Evolutionary conservation across 2,329 filamentous ascomycete species (phyloP), one percentile per base, ranked within the genome.

Genomic region (Erysiphe pulchra): DNA sequence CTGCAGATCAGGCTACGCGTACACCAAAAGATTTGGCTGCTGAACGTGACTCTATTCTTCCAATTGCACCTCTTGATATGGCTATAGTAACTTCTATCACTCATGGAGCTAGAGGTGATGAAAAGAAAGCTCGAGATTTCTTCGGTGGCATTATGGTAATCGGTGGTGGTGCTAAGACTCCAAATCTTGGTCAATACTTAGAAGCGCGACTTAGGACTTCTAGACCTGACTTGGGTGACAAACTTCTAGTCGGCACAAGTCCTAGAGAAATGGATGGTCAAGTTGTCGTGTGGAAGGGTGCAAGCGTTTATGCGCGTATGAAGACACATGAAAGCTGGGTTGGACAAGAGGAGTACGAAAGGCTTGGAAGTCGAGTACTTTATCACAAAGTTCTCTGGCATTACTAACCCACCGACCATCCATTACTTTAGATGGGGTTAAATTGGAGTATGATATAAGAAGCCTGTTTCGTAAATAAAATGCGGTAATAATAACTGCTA

Each of bases 251-350:
- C 45, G 75, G 72, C 49, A 66, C 69, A 49, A 90, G 69, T 69
- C 90, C 90, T 0, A 70, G 87, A 55, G 90, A 98, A 55, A 79
- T 98, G 65, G 90, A 98, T 62, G 84, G 90, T 49, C 85, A 94
- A 62, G 86, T 95, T n/a, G 80, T 95, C 45, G 77, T 79, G 9
- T 98, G 90, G 90, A 98, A 98, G 69, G 90, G 90, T 4, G 90
- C 83, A 0, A 93, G 85, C 58, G 86, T 98, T 14, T 98, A 94
- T 66, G 86, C 84, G 2, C 65, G 95, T 53, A 73, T 77, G 49
- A 66, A 65, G 41, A 86, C 84, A 14, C 95, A 95, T 62, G 90
- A 98, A 60, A 90, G 80, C 55, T 98, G 90, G 90, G 83, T 95
- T 56, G 80, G 78, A 13, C 73, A 75, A 42, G 68, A 79, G 55